Evolutionary conservation across 352 stramenopile species (phyloP).

Genomic region (Globisporangium uncinulatum): DNA sequence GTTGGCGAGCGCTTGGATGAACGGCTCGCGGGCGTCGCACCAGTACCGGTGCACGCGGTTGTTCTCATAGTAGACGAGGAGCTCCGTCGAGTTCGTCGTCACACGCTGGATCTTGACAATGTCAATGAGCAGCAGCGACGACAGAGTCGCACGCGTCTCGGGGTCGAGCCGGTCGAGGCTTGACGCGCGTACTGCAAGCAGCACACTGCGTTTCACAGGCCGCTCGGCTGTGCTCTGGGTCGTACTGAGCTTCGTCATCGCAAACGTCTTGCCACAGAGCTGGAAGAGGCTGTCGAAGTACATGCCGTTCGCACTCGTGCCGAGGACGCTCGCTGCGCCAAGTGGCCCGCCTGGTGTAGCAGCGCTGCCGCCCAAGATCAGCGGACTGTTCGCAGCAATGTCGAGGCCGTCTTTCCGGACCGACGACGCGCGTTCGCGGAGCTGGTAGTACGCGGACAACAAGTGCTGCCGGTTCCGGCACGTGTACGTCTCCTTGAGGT

Average conservation of each 20-base stretch:
- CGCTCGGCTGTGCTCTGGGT: slow-evolving; percentile 57
- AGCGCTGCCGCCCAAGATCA: slow-evolving; percentile 21
- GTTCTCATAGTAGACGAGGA: slow-evolving; percentile 84
- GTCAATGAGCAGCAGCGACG: slow-evolving; percentile 81
- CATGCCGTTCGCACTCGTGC: slow-evolving; percentile 49
- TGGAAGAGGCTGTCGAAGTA: slow-evolving; percentile 87
- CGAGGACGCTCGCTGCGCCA: slow-evolving; percentile 15
- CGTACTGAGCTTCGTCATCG: slow-evolving; percentile 82
- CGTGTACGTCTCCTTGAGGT: slow-evolving; percentile 83
- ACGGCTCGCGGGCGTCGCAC: slow-evolving; percentile 80
- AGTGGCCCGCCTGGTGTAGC: slow-evolving; percentile 14
- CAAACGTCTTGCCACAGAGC: slow-evolving; percentile 80
- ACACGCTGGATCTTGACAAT: slow-evolving; percentile 88
- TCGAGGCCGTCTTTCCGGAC: slow-evolving; percentile 51
- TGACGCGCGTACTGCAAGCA: slow-evolving; percentile 70
- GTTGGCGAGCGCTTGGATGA: slow-evolving; percentile 84
- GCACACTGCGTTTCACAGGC: slow-evolving; percentile 64
- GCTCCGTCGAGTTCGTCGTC: slow-evolving; percentile 76
- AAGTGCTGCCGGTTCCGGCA: slow-evolving; percentile 79
- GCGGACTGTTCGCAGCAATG: slow-evolving; percentile 33
- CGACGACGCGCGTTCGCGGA: slow-evolving; percentile 74
- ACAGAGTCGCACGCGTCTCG: slow-evolving; percentile 59
- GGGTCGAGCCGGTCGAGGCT: slow-evolving; percentile 72
- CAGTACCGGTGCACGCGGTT: slow-evolving; percentile 86
- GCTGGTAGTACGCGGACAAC: slow-evolving; percentile 82